phyloP scores from a whole-genome alignment of 257 asterid species.

The Ocimum tenuiflorum region DNA sequence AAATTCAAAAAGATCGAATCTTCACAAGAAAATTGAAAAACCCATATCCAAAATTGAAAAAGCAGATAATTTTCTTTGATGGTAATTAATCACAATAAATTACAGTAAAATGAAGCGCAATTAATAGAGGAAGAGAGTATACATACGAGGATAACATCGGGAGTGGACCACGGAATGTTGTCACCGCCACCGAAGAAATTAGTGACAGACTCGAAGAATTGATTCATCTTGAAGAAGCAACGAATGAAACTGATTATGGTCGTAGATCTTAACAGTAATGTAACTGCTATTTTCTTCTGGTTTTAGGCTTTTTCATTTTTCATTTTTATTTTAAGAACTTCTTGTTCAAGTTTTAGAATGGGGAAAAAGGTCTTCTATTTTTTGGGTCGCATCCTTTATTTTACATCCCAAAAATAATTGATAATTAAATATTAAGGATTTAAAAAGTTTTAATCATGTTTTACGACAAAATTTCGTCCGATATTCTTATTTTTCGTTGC shows the following conservation, averaged over 20 bases:
- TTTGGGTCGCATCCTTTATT: too few relatives aligned
- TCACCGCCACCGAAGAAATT: slow-evolving; percentile 67
- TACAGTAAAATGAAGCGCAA: neutral
- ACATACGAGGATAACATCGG: slow-evolving; percentile 46
- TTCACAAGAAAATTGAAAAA: slow-evolving; percentile 7
- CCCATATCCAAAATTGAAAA: neutral
- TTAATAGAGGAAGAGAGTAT: neutral
- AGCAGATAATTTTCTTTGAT: neutral
- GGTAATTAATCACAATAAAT: neutral
- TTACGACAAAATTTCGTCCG: too few relatives aligned
- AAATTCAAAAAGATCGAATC: neutral
- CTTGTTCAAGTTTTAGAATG: neutral
- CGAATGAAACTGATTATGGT: neutral
- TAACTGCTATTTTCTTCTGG: slow-evolving; percentile 17
- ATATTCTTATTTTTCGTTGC: too few relatives aligned
- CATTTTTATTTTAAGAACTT: too few relatives aligned
- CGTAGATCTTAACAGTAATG: slow-evolving; percentile 1
- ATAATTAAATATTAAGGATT: too few relatives aligned
- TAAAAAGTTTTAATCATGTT: too few relatives aligned
- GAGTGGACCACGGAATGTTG: slow-evolving; percentile 53
- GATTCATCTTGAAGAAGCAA: slow-evolving; percentile 23
- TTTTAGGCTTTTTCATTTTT: neutral
- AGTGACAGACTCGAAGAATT: slow-evolving; percentile 50
- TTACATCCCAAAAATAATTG: too few relatives aligned
- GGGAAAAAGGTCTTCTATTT: too few relatives aligned